phyloP scores from a whole-genome alignment of 352 stramenopile genomes.

The Pythium scleroteichum region DNA sequence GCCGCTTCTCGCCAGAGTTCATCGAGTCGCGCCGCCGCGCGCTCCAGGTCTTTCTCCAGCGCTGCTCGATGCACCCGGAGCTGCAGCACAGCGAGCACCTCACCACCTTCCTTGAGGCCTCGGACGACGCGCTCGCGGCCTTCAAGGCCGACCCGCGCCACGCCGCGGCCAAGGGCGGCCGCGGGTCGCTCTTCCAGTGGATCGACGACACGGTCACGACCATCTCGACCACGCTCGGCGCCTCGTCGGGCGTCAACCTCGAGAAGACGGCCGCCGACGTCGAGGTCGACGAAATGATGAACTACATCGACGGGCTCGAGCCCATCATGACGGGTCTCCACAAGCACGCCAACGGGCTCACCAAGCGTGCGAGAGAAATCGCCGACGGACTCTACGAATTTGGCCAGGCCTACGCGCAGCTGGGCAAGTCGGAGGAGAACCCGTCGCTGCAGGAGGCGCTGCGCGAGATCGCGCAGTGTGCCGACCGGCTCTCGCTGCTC shows the following conservation, averaged over 20 bases:
- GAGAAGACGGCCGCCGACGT: slow-evolving; percentile 91
- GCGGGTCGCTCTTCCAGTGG: slow-evolving; percentile 83
- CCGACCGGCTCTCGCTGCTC: slow-evolving; percentile 91
- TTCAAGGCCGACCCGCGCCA: slow-evolving; percentile 77
- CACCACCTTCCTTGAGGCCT: slow-evolving; percentile 83
- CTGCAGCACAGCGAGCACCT: slow-evolving; percentile 84
- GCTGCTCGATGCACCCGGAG: slow-evolving; percentile 80
- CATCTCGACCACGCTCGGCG: slow-evolving; percentile 76
- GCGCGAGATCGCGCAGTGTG: slow-evolving; percentile 90
- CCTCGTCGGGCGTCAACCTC: slow-evolving; percentile 44
- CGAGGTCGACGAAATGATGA: slow-evolving; percentile 95
- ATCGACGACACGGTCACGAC: slow-evolving; percentile 84
- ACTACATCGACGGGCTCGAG: slow-evolving; percentile 95
- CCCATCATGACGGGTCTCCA: slow-evolving; percentile 95
- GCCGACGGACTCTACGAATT: slow-evolving; percentile 97
- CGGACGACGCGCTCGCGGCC: slow-evolving; percentile 58
- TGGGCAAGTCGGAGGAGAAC: slow-evolving; percentile 94
- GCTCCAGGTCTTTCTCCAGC: slow-evolving; percentile 79
- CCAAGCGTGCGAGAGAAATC: slow-evolving; percentile 94
- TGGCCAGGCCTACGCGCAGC: slow-evolving; percentile 93
- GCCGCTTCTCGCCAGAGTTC: slow-evolving; percentile 93
- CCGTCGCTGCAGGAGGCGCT: slow-evolving; percentile 91
- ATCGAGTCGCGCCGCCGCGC: slow-evolving; percentile 81
- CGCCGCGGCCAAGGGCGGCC: slow-evolving; percentile 41
- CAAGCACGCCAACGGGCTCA: slow-evolving; percentile 93